Base-by-base conservation (phyloP, 306 rosid species). In the Citrullus amarus region DNA sequence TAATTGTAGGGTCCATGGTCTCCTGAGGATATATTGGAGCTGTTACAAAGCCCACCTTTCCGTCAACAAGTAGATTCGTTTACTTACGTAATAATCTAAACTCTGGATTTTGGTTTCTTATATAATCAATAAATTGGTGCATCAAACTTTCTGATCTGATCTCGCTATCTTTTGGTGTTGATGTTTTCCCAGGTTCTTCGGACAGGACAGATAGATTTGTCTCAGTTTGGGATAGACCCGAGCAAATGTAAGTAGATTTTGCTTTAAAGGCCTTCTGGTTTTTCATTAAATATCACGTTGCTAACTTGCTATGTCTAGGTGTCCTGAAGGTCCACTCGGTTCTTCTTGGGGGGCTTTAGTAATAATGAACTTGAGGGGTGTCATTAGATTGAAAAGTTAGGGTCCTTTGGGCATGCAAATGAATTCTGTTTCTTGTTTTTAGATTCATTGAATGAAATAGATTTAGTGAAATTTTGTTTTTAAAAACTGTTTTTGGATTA, bases 61-160 rank as follows among this genome's bases (percentile, higher is more conserved):
- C 96, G 98, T 61, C 96, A 92, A 85, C 97, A 94, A 90, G 90
- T 90, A 79, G 93, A 92, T 82, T 94, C 98, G 50, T 94, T 94
- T 85, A 89, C 97, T 80, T 90, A 94, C 79, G 98, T 94, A 88
- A 80, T 88, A 76, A 60, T 66, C 48, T 68, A 60, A 60, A 59
- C 65, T 54, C 57, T 58, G 50, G 20, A 73, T 68, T 75, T 56
- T 77, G 15, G 66, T 43, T 20, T 51, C 30, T 14, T 38, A 18
- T 46, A 20, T 5, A 12, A n/a, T 56, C 25, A 51, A 34, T 48
- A 6, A 61, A 0, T 43, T 60, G 14, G 10, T 32, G 54, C 15
- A 2, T 36, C 46, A 44, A 63, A 39, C 16, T 81, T 73, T 17
- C 63, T 50, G 39, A 41, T 56, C 59, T 28, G 9, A 6, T 25